Base-by-base conservation (phyloP, 345 rosid genomes). In the Lumnitzera racemosa region DNA sequence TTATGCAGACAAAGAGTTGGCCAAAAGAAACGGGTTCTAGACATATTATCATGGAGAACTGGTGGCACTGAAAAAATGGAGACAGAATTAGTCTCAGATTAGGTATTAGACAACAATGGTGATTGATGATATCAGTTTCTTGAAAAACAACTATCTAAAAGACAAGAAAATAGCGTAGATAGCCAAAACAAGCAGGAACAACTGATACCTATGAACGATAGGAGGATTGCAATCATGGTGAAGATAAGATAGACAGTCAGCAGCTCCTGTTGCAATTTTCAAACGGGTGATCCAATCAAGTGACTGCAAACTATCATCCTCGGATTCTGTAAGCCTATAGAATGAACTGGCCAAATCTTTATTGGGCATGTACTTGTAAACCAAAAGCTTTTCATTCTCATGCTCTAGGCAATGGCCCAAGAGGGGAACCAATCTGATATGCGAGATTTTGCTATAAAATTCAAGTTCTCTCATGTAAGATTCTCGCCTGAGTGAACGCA, bases 271-370 rank as follows among this genome's bases (percentile, higher is more conserved):
- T 15, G 96, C 96, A 43, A 94, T 86, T 72, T 94, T 94, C 75
- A 86, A 67, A 65, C 99, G 80, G 5, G 97, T 90, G 58, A 94
- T 94, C 99, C 99, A 94, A 62, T 94, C 99, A 11, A 90, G 76
- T 55, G 99, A 87, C 62, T 73, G 80, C 59, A 83, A 71, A 51
- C 84, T 76, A 53, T 77, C 75, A 15, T 86, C 95, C 43, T 77
- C 86, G n/a, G 82, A 68, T 57, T 60, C 70, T 0, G 80, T 57
- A 60, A 67, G 80, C 65, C 84, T 76, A 67, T 78, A 76, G 66
- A 94, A 78, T 10, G 95, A 85, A 76, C 78, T 84, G 46, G 85
- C 84, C 69, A 94, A 70, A 74, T 94, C 97, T 53, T 82, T 74
- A 51, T 83, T 76, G 6, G 85, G 82, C 95, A 94, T 90, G 74